Base-by-base conservation (phyloP, 1,284 basidiomycete genomes). In the Cyathus olla region DNA sequence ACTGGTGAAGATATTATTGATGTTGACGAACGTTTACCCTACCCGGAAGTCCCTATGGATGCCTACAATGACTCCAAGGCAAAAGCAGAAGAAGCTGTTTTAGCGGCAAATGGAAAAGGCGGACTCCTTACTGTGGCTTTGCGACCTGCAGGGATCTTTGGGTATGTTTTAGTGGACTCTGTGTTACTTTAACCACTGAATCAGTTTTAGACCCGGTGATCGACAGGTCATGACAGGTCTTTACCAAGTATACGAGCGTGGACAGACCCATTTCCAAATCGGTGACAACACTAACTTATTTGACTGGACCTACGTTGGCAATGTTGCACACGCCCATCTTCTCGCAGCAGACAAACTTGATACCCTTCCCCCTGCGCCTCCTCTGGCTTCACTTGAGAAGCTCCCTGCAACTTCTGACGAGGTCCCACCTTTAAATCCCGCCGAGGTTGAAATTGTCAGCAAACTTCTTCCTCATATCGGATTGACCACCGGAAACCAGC, bases 61-160 rank as follows among this genome's bases (percentile, higher is more conserved):
- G 91, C 94, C 0, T 99, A 99, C 80, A 98, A 97, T 75, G 93
- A 95, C 67, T 97, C 96, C n/a, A 99, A 99, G 80, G 94, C 94
- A 21, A 89, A 92, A 70, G 97, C 95, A 0, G 98, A 99, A 78
- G 85, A 86, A 49, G 83, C 94, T 48, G 91, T 99, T 2, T 83
- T 99, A 3, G 87, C 86, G 39, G 95, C 97, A 11, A 99, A 99
- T 72, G 93, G 91, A 4, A 87, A 91, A 66, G 87, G 88, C 26
- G 94, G 93, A 3, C 84, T 99, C 9, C 80, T 94, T 63, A 99
- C 98, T 0, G 95, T 97, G 49, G 95, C 97, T 17, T 80, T 99
- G 42, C 85, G 98, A 52, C 97, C 97, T 2, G 92, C 96, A n/a
- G 96, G 97, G 15, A 98, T 99, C 72, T 99, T 99, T 74, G 98